These are phyloP conservation scores for Talaromyces marneffei DNA, from an alignment of 2,329 filamentous ascomycete species.

Conservation along the genomic window DNA sequence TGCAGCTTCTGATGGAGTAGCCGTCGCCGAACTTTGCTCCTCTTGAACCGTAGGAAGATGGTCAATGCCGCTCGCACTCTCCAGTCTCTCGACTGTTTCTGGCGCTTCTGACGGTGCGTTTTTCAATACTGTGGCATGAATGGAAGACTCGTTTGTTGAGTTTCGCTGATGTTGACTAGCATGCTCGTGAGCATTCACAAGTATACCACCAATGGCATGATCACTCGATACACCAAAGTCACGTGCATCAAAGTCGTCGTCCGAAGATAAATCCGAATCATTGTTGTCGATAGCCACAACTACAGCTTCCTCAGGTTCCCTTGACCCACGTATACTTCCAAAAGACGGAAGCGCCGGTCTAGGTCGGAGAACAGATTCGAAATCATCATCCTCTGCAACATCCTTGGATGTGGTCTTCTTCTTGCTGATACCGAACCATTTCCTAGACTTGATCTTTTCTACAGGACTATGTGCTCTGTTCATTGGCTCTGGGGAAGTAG, in stretches of 20 bases:
- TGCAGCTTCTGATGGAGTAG: neutral
- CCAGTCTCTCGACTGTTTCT: neutral
- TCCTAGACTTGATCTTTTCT: slow-evolving; percentile 27
- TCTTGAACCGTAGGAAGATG: slow-evolving; percentile 11
- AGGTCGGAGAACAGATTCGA: slow-evolving; percentile 53
- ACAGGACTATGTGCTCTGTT: slow-evolving; percentile 30
- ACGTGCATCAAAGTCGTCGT: slow-evolving; percentile 39
- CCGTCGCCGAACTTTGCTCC: slow-evolving; percentile 3
- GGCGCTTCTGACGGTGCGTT: neutral
- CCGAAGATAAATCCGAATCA: slow-evolving; percentile 33
- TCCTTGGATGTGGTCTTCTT: slow-evolving; percentile 26
- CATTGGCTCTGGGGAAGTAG: slow-evolving; percentile 36
- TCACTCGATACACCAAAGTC: slow-evolving; percentile 46
- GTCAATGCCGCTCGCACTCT: neutral
- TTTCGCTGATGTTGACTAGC: neutral
- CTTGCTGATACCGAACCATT: slow-evolving; percentile 35
- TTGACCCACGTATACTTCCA: slow-evolving; percentile 54
- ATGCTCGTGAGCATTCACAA: slow-evolving; percentile 35
- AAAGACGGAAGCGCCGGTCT: slow-evolving; percentile 56
- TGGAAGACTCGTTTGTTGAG: neutral
- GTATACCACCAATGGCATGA: slow-evolving; percentile 45
- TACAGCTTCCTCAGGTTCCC: slow-evolving; percentile 16
- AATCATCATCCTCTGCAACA: slow-evolving; percentile 42
- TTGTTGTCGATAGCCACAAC: slow-evolving; percentile 23
- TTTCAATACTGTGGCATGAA: neutral